Evolutionary conservation across 805 yeast species (phyloP).

Genomic region (Novakomyces olei): DNA sequence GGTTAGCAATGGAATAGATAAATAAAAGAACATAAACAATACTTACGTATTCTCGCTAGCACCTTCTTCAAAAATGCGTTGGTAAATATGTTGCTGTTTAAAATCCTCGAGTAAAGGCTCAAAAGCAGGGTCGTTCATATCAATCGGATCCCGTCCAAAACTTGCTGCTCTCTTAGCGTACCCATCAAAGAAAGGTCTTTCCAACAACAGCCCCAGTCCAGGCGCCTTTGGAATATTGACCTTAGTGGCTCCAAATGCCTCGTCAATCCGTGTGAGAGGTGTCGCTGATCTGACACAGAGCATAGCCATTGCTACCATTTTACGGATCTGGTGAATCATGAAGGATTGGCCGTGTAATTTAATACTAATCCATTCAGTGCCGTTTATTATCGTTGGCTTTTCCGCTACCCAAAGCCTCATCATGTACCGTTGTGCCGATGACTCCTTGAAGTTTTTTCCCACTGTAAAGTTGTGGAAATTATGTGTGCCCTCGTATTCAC

Average conservation of each 20-base stretch:
- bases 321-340: constrained; percentile 94
- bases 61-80: constrained; percentile 79
- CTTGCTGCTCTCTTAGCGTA: constrained; percentile 37
- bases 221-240: constrained; percentile 95
- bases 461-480: constrained; percentile 78
- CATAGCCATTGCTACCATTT: constrained; percentile 92
- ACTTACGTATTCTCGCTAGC: constrained; percentile 57
- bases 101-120: constrained; percentile 57
- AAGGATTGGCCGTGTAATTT: constrained; percentile 96
- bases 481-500: constrained; percentile 62
- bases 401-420: constrained; percentile 96
- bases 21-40: background rate
- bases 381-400: constrained; percentile 24
- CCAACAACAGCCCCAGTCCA: constrained; percentile 73
- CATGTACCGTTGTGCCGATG: constrained; percentile 39
- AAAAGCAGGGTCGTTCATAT: constrained; percentile 43
- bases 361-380: constrained; percentile 55
- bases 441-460: constrained; percentile 26
- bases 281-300: constrained; percentile 69
- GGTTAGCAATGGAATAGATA: constrained; percentile 12
- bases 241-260: constrained; percentile 52
- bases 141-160: constrained; percentile 56
- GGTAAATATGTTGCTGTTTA: constrained; percentile 74
- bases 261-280: constrained; percentile 50
- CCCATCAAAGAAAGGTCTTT: constrained; percentile 76